Base-by-base conservation (phyloP, 139 green algal genomes). In the Pleodorina starrii region DNA sequence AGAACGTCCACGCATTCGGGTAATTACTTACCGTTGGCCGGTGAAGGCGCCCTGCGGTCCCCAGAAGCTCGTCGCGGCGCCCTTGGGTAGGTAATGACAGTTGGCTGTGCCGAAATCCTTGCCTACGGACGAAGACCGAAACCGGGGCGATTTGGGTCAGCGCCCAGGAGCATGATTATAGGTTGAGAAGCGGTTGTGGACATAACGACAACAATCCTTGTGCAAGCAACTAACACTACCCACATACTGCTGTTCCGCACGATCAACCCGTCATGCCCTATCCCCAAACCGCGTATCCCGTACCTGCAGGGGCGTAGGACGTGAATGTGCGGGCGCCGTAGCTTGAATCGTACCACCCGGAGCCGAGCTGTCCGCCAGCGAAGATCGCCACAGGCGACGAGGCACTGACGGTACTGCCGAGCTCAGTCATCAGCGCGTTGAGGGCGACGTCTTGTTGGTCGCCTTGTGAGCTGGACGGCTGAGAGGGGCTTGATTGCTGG, bases 61-160 rank as follows among this genome's bases (percentile, higher is more conserved):
- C 10, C 46, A 76, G 68, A 76, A 76, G 68, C 68, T 76, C 68
- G 21, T 76, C 9, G 68, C 68, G 32, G 35, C n/a, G 25, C 68
- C 68, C 68, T 48, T 46, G 17, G 68, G 68, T 10, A 76, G 68
- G 32, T 48, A 76, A 32, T 76, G 68, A 32, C 68, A 76, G 68
- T 10, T 48, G 19, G 68, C 68, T 7, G 68, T 76, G 32, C 68
- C 68, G 32, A n/a, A 27, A 32, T 46, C 36, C 68, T 46, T 76
- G 68, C 68, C 68, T 76, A 32, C 35, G 25, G 5, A 48, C 35
- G 25, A 21, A 76, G 14, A 11, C 32, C 3, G 1, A 38, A 73
- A 40, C n/a, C n/a, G n/a, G n/a, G n/a, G n/a, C n/a, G n/a, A n/a
- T n/a, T n/a, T n/a, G n/a, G n/a, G n/a, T n/a, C n/a, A n/a, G n/a